These are phyloP conservation scores for Tilletia setariae DNA, from an alignment of 1,284 basidiomycete genomes.

Conservation along the genomic window DNA sequence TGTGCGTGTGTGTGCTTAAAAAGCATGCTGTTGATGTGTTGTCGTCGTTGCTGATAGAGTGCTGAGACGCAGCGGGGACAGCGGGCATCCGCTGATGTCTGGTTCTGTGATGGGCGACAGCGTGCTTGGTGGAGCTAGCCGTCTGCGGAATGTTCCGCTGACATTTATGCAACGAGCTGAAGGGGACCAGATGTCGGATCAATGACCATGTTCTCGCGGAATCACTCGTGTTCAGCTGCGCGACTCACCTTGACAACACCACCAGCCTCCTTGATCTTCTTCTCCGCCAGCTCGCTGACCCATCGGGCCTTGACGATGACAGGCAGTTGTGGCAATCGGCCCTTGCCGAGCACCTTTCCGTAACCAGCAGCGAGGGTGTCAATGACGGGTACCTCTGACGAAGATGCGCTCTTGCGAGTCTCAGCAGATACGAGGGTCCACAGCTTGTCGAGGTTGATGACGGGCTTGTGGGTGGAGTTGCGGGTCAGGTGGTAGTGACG, in stretches of 20 bases:
- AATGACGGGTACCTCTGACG: constrained; percentile 53
- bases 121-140: too few relatives aligned
- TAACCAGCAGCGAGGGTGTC: constrained; percentile 54
- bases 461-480: constrained; percentile 85
- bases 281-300: constrained; percentile 53
- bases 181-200: neutral
- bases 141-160: too few relatives aligned
- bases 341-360: constrained; percentile 55
- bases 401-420: constrained; percentile 44
- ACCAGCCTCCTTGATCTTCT: constrained; percentile 55
- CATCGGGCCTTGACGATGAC: constrained; percentile 54
- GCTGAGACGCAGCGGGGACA: too few relatives aligned
- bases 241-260: constrained; percentile 51
- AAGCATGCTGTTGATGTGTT: neutral
- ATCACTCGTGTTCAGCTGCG: too few relatives aligned
- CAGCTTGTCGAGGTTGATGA: constrained; percentile 70
- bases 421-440: constrained; percentile 54
- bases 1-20: neutral
- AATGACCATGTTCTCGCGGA: too few relatives aligned
- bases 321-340: constrained; percentile 49
- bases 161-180: constrained; percentile 12
- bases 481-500: constrained; percentile 92
- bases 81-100: too few relatives aligned
- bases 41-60: neutral
- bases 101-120: too few relatives aligned